phyloP scores from a whole-genome alignment of 495 filamentous ascomycete species.

The Aspergillus ellipticus region DNA sequence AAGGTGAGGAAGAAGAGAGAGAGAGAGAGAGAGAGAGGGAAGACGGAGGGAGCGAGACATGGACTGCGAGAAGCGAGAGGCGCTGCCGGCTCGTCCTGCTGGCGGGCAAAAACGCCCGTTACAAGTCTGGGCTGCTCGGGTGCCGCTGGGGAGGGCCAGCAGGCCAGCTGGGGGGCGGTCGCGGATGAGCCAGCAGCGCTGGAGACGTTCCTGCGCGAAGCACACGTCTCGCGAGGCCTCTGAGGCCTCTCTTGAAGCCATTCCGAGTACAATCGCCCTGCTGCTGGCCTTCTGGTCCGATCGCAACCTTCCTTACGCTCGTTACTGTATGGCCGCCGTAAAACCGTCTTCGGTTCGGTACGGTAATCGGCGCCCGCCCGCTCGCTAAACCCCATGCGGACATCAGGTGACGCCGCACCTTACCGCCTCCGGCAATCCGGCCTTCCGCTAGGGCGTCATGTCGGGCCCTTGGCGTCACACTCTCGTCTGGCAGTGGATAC shows the following conservation, averaged over 20 bases:
- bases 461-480: slow-evolving; percentile 1
- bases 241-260: slow-evolving; percentile 18
- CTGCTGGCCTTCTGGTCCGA: slow-evolving; percentile 10
- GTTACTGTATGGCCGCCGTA: slow-evolving; percentile 14
- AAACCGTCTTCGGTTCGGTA: slow-evolving; percentile 3
- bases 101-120: slow-evolving; percentile 14
- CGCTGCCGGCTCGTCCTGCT: background rate
- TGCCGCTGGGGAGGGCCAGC: slow-evolving; percentile 1
- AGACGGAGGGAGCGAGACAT: too few relatives aligned
- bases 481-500: slow-evolving; percentile 3
- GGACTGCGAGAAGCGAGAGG: slow-evolving; percentile 4
- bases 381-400: background rate
- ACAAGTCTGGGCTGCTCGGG: slow-evolving; percentile 16
- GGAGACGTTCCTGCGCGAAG: background rate
- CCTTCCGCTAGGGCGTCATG: slow-evolving; percentile 3
- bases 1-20: slow-evolving; percentile 1
- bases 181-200: slow-evolving; percentile 11
- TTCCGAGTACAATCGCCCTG: slow-evolving; percentile 5
- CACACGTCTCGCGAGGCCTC: background rate
- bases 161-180: slow-evolving; percentile 2
- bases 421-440: background rate
- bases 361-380: slow-evolving; percentile 3
- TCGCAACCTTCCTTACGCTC: slow-evolving; percentile 9
- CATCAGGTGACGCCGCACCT: slow-evolving; percentile 5
- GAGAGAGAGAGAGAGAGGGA: slow-evolving; percentile 9